Base-by-base conservation (phyloP, 2,329 filamentous ascomycete genomes). In the Colletotrichum sp. region DNA sequence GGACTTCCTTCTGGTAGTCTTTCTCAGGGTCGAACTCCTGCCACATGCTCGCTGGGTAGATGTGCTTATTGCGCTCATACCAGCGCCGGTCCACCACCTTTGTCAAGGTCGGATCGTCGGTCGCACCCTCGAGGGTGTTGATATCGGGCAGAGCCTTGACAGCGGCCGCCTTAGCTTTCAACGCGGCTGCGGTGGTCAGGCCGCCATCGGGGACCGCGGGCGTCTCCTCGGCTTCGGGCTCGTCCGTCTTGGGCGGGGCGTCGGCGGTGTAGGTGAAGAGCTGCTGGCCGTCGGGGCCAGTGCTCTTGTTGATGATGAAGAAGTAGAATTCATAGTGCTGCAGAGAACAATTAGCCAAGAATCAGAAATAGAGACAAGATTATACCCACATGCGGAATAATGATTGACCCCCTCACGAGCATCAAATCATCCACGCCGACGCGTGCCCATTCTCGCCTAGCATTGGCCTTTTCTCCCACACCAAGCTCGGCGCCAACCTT, bases 61-160 rank as follows among this genome's bases (percentile, higher is more conserved):
- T 99, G 84, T 99, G 97, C 86, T 99, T 99, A 84, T 99, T 98
- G 81, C 93, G 92, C 87, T 98, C 96, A 84, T 98, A 99, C 97
- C 97, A 99, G 76, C 97, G 89, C 76, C 97, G 91, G 86, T 99
- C 96, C 6, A 99, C 96, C 5, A 99, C 96, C 83, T 98, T 99
- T 5, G 96, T 99, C 77, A 94, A 86, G 5, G 90, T 90, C 1
- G 96, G 93, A 80, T 99, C 96, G 77, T 97, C 94, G 55, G 89
- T 85, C 30, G 89, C 92, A 16, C 96, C 96, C 86, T 98, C 96
- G 15, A 93, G 90, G 69, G 89, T 88, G 52, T 85, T 86, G 63
- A 92, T 87, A 64, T 89, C 88, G 16, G 88, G 84, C 5, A 87
- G 83, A 8, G 81, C 79, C 72, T 83, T 84, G 57, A 82, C 80